A percentile compares a stretch with the other conserved stretches of the same genome.
These are phyloP conservation scores for Populus davidiana DNA, from an alignment of 345 rosid species.

Conservation along the genomic window DNA sequence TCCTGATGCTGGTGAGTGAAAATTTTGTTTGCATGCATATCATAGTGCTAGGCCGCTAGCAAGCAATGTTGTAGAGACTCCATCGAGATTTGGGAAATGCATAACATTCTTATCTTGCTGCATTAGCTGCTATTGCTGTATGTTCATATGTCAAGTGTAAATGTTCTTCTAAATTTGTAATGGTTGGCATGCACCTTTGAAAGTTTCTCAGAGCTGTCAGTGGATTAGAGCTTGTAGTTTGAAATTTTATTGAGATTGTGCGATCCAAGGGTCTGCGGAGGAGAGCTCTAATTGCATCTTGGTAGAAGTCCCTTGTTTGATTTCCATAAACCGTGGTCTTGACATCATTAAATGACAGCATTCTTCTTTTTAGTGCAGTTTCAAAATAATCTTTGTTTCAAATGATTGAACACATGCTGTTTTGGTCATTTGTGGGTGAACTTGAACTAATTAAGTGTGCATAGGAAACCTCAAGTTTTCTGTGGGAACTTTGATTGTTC, in stretches of 20 bases:
- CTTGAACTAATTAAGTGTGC: not conserved
- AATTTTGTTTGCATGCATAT: not conserved
- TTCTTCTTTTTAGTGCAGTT: not conserved
- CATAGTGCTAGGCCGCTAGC: not conserved
- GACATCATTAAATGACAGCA: not conserved
- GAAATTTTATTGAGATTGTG: not conserved
- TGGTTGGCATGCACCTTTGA: not conserved
- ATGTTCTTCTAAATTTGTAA: not conserved
- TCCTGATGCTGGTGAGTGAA: constrained; percentile 31
- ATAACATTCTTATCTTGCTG: not conserved
- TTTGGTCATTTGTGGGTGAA: not conserved
- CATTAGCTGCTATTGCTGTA: not conserved
- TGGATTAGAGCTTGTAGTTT: not conserved
- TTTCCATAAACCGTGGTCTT: not conserved
- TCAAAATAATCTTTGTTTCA: not conserved
- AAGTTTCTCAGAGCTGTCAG: not conserved
- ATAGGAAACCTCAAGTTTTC: not conserved
- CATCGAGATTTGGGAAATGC: not conserved
- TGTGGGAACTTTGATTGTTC: not conserved
- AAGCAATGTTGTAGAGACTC: not conserved
- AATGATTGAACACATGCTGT: not conserved
- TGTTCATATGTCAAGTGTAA: not conserved
- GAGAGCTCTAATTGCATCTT: not conserved
- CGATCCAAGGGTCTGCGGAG: not conserved
- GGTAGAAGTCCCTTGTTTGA: not conserved